Percentiles rank a stretch among this genome's conserved stretches.
These are phyloP conservation scores for Umbilicus rupestris DNA, from an alignment of 164 flowering plant species.

Conservation along the genomic window DNA sequence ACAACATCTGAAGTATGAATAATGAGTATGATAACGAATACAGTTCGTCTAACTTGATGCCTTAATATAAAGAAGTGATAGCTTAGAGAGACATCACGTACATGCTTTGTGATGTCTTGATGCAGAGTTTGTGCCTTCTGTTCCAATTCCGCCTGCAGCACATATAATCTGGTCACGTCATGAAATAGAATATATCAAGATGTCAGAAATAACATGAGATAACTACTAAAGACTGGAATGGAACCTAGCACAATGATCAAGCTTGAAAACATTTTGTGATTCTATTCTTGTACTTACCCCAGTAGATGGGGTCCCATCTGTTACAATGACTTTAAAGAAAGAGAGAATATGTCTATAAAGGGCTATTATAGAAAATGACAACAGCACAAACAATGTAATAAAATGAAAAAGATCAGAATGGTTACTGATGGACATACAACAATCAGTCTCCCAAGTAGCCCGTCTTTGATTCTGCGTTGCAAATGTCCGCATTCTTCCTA, in stretches of 20 bases:
- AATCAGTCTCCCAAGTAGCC: constrained; percentile 14
- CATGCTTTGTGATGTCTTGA: constrained; percentile 34
- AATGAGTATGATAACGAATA: not conserved
- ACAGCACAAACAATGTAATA: not conserved
- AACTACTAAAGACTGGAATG: not conserved
- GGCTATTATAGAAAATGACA: not conserved
- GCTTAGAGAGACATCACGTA: constrained; percentile 13
- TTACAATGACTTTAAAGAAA: not conserved
- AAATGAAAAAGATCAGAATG: not conserved
- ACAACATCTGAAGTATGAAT: not conserved
- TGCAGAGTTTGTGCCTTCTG: constrained; percentile 26
- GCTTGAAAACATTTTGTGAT: too few species aligned
- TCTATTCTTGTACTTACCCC: too few species aligned
- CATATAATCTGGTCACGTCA: not conserved
- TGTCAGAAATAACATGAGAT: not conserved
- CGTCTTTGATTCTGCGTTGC: constrained; percentile 16
- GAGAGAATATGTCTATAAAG: not conserved
- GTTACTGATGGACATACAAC: constrained; percentile 15
- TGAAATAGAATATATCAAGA: not conserved
- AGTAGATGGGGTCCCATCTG: not conserved
- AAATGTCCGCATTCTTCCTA: constrained; percentile 26
- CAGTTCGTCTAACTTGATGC: not conserved
- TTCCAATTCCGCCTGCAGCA: constrained; percentile 26
- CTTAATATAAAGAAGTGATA: not conserved
- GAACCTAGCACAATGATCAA: too few species aligned